Evolutionary conservation across 768 basidiomycete genomes (phyloP).

Genomic region (Macrolepiota albuminosa): DNA sequence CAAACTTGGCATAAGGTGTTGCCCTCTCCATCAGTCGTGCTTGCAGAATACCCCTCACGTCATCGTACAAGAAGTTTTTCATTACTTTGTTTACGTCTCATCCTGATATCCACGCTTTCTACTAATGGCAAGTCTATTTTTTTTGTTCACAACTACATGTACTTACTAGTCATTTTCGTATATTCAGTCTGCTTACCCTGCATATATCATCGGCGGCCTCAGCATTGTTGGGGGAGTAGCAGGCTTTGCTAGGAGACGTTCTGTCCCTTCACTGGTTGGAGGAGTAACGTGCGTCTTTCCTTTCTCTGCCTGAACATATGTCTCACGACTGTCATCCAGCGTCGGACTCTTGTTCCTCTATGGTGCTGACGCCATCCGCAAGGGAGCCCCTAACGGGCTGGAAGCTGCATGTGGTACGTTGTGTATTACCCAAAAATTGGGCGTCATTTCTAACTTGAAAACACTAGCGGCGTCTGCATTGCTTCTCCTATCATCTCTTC

Average conservation of each 20-base stretch:
- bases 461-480: conserved; percentile 70
- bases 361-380: conserved; percentile 73
- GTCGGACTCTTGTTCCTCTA: conserved; percentile 78
- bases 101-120: background rate
- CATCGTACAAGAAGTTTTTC: background rate
- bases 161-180: background rate
- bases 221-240: conserved; percentile 75
- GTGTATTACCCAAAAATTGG: background rate
- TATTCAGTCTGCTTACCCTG: conserved; percentile 72
- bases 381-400: conserved; percentile 67
- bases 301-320: background rate
- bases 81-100: background rate
- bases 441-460: background rate
- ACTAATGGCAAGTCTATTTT: background rate
- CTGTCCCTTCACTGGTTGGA: conserved; percentile 79
- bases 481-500: conserved; percentile 68
- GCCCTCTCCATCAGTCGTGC: too few species aligned
- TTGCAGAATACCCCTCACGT: background rate
- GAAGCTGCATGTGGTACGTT: conserved; percentile 73
- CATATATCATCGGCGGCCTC: conserved; percentile 69
- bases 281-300: conserved; percentile 58
- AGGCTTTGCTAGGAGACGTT: conserved; percentile 67
- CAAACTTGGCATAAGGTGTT: too few species aligned
- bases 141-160: background rate
- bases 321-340: conserved; percentile 27